phyloP scores from a whole-genome alignment of 1,139 yeast species.

The Kodamaea sp. region DNA sequence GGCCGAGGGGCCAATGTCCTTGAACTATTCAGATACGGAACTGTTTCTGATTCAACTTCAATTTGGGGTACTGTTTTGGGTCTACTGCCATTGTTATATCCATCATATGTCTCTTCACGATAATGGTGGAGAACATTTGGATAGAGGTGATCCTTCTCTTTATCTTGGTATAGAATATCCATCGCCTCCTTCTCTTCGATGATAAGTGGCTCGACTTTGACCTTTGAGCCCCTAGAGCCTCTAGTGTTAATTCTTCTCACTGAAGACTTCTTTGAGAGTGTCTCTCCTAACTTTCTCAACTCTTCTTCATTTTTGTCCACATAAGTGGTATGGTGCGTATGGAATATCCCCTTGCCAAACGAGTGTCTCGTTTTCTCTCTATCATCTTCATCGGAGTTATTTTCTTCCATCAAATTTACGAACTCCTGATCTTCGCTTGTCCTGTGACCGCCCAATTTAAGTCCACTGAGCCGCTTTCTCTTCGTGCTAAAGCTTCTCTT shows the following conservation, averaged over 20 bases:
- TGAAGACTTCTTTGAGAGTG: conserved; percentile 20
- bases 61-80: neutral
- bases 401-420: conserved; percentile 2
- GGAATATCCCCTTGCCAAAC: conserved; percentile 11
- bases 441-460: conserved; percentile 1
- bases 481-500: conserved; percentile 5
- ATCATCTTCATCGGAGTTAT: conserved; percentile 3
- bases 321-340: conserved; percentile 6
- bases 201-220: conserved; percentile 7
- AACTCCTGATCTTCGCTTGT: conserved; percentile 1
- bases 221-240: conserved; percentile 3
- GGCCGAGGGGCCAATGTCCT: neutral
- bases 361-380: conserved; percentile 2
- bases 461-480: conserved; percentile 7
- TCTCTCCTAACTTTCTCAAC: conserved; percentile 33
- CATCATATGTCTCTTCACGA: conserved; percentile 21
- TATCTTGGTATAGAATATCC: conserved; percentile 14
- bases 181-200: conserved; percentile 15
- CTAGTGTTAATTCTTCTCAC: conserved; percentile 12
- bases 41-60: neutral
- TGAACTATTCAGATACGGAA: neutral
- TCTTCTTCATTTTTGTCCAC: conserved; percentile 24
- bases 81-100: conserved; percentile 13
- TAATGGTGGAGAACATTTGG: conserved; percentile 13
- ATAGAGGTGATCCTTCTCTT: conserved; percentile 5